Evolutionary conservation across 306 rosid species (phyloP).

Genomic region (Cicer bijugum): DNA sequence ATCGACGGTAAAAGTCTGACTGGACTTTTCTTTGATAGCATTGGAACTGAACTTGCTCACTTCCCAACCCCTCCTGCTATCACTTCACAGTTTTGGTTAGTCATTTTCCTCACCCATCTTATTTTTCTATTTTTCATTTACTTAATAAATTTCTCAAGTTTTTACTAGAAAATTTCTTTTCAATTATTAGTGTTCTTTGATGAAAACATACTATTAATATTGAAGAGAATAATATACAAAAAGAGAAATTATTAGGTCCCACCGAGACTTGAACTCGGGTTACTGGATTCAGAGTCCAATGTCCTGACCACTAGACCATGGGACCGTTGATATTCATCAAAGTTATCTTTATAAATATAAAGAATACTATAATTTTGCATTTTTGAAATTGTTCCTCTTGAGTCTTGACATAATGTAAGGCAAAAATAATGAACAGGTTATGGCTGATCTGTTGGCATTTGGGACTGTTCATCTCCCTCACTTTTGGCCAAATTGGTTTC

Average conservation of each 20-base stretch:
- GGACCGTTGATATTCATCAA: background rate
- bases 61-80: constrained; percentile 93
- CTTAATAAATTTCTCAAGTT: no score
- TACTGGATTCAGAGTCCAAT: constrained; percentile 62
- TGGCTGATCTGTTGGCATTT: constrained; percentile 92
- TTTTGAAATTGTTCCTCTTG: no score
- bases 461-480: constrained; percentile 74
- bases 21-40: constrained; percentile 91
- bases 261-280: constrained; percentile 74
- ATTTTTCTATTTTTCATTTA: background rate
- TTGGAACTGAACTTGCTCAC: constrained; percentile 89
- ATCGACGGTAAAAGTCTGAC: constrained; percentile 86
- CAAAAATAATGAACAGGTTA: constrained; percentile 56
- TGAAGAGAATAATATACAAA: no score
- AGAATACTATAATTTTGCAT: background rate
- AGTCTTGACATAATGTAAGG: background rate
- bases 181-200: no score
- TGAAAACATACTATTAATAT: no score
- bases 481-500: constrained; percentile 97
- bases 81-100: constrained; percentile 76
- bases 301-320: constrained; percentile 83
- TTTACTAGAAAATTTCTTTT: no score
- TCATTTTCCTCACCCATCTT: background rate
- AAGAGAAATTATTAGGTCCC: constrained; percentile 46
- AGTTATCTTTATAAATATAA: background rate